These are phyloP conservation scores for Mycena epipterygia DNA, from an alignment of 768 basidiomycete species.

Conservation along the genomic window DNA sequence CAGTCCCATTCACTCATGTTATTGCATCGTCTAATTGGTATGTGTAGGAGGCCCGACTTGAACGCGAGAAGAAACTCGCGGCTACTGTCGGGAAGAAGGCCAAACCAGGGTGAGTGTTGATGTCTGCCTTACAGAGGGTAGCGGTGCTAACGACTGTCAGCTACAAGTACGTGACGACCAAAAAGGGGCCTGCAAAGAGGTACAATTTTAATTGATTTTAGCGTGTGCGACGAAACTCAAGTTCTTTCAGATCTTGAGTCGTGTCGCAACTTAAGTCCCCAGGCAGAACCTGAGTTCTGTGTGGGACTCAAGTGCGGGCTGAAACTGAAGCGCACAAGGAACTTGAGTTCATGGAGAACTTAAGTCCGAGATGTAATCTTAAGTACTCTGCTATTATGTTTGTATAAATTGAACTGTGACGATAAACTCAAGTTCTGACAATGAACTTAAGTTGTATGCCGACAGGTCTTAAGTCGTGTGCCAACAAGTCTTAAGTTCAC, in stretches of 20 bases:
- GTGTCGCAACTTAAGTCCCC: not conserved
- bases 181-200: not conserved
- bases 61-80: not conserved
- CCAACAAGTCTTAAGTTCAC: too few relatives aligned
- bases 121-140: not conserved
- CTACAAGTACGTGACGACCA: not conserved
- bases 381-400: too few relatives aligned
- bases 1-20: not conserved
- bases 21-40: not conserved
- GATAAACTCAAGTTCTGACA: too few relatives aligned
- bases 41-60: slow-evolving; percentile 3
- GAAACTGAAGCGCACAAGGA: not conserved
- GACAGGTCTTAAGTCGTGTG: too few relatives aligned
- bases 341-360: not conserved
- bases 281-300: not conserved
- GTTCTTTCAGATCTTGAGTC: not conserved
- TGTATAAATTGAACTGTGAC: too few relatives aligned
- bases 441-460: too few relatives aligned
- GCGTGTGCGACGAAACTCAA: not conserved
- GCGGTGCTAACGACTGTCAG: not conserved
- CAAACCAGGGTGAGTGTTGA: slow-evolving; percentile 10
- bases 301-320: not conserved
- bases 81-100: not conserved
- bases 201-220: too few relatives aligned
- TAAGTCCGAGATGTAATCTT: too few relatives aligned